Evolutionary conservation across 1,284 basidiomycete genomes (phyloP).

Genomic region (Meira nashicola): DNA sequence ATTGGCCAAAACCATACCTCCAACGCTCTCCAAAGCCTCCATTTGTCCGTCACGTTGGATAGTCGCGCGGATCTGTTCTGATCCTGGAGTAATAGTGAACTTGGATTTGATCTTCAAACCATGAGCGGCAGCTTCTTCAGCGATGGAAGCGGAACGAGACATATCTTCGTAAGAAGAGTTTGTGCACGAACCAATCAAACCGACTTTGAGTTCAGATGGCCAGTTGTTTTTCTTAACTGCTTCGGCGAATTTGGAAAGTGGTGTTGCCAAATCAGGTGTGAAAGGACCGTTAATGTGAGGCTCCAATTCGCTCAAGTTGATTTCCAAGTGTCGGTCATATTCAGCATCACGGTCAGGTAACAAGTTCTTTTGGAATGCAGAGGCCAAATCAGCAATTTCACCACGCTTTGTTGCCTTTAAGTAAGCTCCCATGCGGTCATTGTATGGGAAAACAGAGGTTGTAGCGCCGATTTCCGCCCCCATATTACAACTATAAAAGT

Average conservation of each 20-base stretch:
- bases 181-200: slow-evolving; percentile 97
- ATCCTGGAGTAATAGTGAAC: slow-evolving; percentile 97
- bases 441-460: slow-evolving; percentile 98
- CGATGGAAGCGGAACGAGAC: slow-evolving; percentile 93
- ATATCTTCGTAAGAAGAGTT: slow-evolving; percentile 99
- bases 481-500: slow-evolving; percentile 74
- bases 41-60: slow-evolving; percentile 95
- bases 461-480: slow-evolving; percentile 99
- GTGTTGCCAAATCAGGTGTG: slow-evolving; percentile 61
- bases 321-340: slow-evolving; percentile 91
- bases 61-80: slow-evolving; percentile 95
- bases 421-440: slow-evolving; percentile 87
- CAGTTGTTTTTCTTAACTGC: slow-evolving; percentile 93
- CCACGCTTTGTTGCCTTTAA: slow-evolving; percentile 85
- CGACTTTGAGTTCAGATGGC: slow-evolving; percentile 95
- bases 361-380: slow-evolving; percentile 85
- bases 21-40: slow-evolving; percentile 75
- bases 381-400: slow-evolving; percentile 83
- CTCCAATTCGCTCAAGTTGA: slow-evolving; percentile 93
- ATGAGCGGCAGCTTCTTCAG: slow-evolving; percentile 76
- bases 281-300: slow-evolving; percentile 96
- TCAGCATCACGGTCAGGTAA: slow-evolving; percentile 81
- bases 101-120: slow-evolving; percentile 84
- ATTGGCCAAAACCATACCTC: slow-evolving; percentile 92
- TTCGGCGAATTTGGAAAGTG: slow-evolving; percentile 84